Evolutionary conservation across 495 filamentous ascomycete species (phyloP).

Genomic region (Podospora conica): DNA sequence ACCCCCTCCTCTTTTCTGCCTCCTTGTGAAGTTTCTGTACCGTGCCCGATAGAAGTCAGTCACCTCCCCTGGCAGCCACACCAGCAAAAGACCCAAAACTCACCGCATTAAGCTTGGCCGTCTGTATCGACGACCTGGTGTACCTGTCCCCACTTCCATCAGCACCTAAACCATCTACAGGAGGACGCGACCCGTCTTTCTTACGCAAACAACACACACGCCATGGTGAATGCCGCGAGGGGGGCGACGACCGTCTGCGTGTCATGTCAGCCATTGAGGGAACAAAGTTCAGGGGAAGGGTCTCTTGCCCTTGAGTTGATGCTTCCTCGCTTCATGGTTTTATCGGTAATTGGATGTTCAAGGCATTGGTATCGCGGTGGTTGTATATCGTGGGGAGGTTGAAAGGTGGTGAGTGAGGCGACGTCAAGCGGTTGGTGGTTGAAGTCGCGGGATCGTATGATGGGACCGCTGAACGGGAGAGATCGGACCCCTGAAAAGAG

Average conservation of each 20-base stretch:
- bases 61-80: neutral
- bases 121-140: neutral
- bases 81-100: neutral
- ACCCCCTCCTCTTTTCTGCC: neutral
- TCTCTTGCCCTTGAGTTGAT: neutral
- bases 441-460: neutral
- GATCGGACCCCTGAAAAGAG: neutral
- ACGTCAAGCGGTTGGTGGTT: neutral
- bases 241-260: neutral
- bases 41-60: neutral
- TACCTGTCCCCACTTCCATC: neutral
- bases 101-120: neutral
- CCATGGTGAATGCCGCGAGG: neutral
- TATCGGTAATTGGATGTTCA: neutral
- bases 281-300: too few species aligned
- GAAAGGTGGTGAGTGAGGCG: neutral
- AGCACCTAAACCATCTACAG: neutral
- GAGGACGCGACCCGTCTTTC: too few species aligned
- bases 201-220: neutral
- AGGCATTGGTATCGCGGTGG: neutral
- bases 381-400: too few species aligned
- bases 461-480: neutral
- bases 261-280: neutral
- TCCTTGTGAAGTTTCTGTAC: neutral
- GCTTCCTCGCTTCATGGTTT: neutral